phyloP scores from a whole-genome alignment of 192 early-diverging fungal genomes.

The Haplosporangium gracile region DNA sequence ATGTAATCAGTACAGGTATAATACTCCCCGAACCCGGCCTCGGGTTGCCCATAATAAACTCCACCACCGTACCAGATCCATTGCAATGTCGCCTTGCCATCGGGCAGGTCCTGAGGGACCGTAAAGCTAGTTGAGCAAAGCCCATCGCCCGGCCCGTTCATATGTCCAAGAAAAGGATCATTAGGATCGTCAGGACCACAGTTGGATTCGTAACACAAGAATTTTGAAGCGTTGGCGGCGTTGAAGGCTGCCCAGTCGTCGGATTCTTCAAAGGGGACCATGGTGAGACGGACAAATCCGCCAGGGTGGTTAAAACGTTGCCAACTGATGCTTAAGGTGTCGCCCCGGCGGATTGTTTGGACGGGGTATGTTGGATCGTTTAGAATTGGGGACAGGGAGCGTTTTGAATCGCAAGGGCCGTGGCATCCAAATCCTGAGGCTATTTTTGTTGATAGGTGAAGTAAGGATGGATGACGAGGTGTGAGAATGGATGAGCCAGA shows the following conservation, averaged over 20 bases:
- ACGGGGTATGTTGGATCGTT: constrained; percentile 67
- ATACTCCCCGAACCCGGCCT: constrained; percentile 72
- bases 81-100: constrained; percentile 69
- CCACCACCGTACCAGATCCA: constrained; percentile 77
- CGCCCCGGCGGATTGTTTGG: constrained; percentile 67
- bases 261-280: constrained; percentile 72
- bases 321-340: constrained; percentile 65
- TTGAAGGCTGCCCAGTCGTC: constrained; percentile 71
- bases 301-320: constrained; percentile 72
- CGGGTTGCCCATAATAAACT: constrained; percentile 67
- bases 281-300: constrained; percentile 71
- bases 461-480: neutral
- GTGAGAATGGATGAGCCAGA: neutral
- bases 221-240: constrained; percentile 60
- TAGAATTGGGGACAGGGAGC: constrained; percentile 60
- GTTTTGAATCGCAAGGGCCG: constrained; percentile 69
- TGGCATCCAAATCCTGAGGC: constrained; percentile 71
- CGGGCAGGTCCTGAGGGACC: constrained; percentile 64
- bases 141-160: constrained; percentile 66
- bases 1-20: constrained; percentile 69
- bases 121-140: constrained; percentile 65
- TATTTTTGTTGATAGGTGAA: constrained; percentile 4
- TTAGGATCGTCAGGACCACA: constrained; percentile 62
- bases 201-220: constrained; percentile 71
- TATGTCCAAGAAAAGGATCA: constrained; percentile 59